These are phyloP conservation scores for Dryas integrifolia DNA, from an alignment of 331 rosid genomes.

Conservation along the genomic window DNA sequence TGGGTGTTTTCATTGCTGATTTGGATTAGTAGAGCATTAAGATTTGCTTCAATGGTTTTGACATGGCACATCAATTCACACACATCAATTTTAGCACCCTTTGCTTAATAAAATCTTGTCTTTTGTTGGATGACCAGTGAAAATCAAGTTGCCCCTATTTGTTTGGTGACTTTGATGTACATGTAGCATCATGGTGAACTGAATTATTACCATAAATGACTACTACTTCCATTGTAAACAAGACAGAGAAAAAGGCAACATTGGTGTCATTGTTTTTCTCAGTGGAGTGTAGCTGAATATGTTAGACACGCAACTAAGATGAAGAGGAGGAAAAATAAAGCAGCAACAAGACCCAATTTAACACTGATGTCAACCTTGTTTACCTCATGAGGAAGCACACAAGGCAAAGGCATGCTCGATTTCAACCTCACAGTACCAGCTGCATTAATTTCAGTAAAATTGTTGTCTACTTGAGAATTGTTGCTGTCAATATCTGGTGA, in stretches of 20 bases:
- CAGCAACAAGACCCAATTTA: conserved; percentile 11
- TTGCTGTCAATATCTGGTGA: conserved; percentile 1
- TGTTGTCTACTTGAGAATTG: background rate
- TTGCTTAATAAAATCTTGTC: too few relatives aligned
- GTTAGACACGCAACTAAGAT: conserved; percentile 17
- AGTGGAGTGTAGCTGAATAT: background rate
- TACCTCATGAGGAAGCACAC: background rate
- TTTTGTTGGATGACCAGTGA: background rate
- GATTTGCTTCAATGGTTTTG: background rate
- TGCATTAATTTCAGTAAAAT: conserved; percentile 4
- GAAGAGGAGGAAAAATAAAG: conserved; percentile 22
- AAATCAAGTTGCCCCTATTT: background rate
- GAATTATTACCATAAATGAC: background rate
- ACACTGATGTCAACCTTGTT: conserved; percentile 19
- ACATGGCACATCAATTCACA: background rate
- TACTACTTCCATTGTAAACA: background rate
- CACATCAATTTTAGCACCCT: too few relatives aligned
- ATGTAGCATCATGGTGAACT: background rate
- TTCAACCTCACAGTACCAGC: background rate
- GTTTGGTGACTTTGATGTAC: background rate
- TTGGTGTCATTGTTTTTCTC: background rate
- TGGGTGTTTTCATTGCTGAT: background rate
- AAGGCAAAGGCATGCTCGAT: background rate
- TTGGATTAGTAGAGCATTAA: too few relatives aligned
- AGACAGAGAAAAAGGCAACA: background rate